Evolutionary conservation across 768 basidiomycete genomes (phyloP).

Genomic region (Pleurotus salmoneostramineus): DNA sequence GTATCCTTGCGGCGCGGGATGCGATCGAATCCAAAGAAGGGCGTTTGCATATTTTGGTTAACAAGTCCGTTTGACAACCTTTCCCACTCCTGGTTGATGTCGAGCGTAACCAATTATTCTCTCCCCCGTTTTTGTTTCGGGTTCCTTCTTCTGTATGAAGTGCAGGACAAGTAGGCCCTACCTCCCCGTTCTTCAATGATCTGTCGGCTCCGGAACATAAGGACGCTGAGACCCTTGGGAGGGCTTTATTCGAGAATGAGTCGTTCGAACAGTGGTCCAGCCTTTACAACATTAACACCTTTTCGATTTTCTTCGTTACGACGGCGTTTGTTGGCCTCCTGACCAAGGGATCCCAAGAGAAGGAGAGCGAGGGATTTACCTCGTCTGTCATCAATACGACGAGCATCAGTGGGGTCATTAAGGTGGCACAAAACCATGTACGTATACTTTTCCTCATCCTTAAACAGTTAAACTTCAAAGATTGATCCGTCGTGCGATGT

Average conservation of each 20-base stretch:
- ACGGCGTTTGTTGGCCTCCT: constrained; percentile 75
- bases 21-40: constrained; percentile 57
- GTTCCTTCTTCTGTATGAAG: constrained; percentile 28
- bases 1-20: constrained; percentile 55
- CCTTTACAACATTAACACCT: constrained; percentile 64
- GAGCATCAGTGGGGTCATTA: constrained; percentile 69
- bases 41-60: constrained; percentile 73
- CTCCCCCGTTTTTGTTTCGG: too few species aligned
- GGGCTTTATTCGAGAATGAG: constrained; percentile 68
- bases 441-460: constrained; percentile 17
- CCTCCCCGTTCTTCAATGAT: constrained; percentile 53
- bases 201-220: constrained; percentile 54
- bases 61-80: constrained; percentile 54
- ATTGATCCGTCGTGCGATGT: too few species aligned
- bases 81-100: neutral
- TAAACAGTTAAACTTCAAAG: too few species aligned
- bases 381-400: constrained; percentile 76
- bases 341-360: constrained; percentile 64
- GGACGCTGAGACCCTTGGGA: constrained; percentile 61
- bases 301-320: constrained; percentile 76
- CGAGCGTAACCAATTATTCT: too few species aligned
- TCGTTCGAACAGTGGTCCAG: constrained; percentile 58
- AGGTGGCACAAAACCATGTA: constrained; percentile 75
- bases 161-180: constrained; percentile 72
- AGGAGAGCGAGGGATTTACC: constrained; percentile 42